Evolutionary conservation across 306 rosid species (phyloP).

Genomic region (Vigna mungo): DNA sequence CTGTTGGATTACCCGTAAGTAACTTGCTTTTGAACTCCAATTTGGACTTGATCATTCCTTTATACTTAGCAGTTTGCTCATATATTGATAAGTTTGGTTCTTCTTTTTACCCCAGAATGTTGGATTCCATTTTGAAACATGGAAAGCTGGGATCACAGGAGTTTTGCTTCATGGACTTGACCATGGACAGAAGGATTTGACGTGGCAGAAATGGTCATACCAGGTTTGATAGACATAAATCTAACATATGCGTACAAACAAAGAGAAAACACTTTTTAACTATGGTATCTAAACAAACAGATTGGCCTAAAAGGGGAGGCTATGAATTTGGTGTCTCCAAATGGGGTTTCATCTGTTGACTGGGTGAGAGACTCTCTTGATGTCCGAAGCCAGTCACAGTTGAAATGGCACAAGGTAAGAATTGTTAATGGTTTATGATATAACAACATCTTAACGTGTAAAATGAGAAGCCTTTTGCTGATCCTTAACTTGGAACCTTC

Average conservation of each 20-base stretch:
- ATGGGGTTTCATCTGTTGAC: conserved; percentile 68
- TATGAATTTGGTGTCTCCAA: conserved; percentile 73
- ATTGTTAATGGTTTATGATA: neutral
- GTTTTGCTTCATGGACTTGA: conserved; percentile 79
- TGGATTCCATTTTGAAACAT: conserved; percentile 80
- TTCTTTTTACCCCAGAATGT: conserved; percentile 58
- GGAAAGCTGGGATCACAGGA: conserved; percentile 82
- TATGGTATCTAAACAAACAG: conserved; percentile 49
- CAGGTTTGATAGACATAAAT: conserved; percentile 58
- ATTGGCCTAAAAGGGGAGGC: conserved; percentile 91
- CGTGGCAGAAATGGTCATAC: conserved; percentile 87
- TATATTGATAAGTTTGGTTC: conserved; percentile 4
- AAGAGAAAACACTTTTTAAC: conserved; percentile 13
- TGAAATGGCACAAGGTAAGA: conserved; percentile 92
- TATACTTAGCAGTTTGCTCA: conserved; percentile 11
- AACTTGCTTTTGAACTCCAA: conserved; percentile 37
- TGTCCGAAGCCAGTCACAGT: conserved; percentile 54
- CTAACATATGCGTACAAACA: neutral
- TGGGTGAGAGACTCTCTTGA: conserved; percentile 73
- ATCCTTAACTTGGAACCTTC: conserved; percentile 37
- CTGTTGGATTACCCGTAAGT: conserved; percentile 93
- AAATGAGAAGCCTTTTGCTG: neutral
- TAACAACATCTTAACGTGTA: neutral
- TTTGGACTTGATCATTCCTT: conserved; percentile 13
- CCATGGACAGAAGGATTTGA: conserved; percentile 69